These are phyloP conservation scores for Phialophora chinensis DNA, from an alignment of 2,329 filamentous ascomycete species.

Conservation along the genomic window DNA sequence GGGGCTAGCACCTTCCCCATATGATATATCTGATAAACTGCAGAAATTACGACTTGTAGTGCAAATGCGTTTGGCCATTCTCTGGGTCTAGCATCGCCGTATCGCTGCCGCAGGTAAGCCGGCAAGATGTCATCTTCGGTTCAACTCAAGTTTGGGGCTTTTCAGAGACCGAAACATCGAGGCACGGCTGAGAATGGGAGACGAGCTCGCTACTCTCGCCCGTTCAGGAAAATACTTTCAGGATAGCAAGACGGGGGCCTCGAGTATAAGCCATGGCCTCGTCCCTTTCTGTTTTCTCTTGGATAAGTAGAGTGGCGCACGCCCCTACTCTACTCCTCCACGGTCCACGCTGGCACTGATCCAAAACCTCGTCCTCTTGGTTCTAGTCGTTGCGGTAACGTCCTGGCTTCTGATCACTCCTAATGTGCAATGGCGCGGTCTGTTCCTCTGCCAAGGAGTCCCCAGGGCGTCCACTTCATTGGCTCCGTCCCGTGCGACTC, in stretches of 20 bases:
- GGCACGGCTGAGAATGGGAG: not conserved
- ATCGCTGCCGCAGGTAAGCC: not conserved
- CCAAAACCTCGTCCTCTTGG: too few relatives aligned
- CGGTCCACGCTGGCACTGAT: too few relatives aligned
- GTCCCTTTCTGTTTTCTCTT: too few relatives aligned
- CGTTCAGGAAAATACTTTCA: too few relatives aligned
- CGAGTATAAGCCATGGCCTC: too few relatives aligned
- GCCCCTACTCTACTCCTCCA: too few relatives aligned
- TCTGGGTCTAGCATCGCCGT: not conserved
- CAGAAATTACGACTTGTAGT: not conserved
- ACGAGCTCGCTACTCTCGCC: not conserved
- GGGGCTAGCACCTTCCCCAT: not conserved
- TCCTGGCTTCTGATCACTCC: too few relatives aligned
- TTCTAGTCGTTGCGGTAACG: too few relatives aligned
- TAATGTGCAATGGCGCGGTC: too few relatives aligned
- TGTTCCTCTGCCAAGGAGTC: not conserved
- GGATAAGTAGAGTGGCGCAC: too few relatives aligned
- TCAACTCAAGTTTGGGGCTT: not conserved
- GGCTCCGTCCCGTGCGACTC: conserved; percentile 48
- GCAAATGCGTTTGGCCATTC: not conserved
- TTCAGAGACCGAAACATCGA: not conserved
- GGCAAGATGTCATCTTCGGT: not conserved
- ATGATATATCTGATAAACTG: not conserved
- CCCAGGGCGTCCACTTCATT: conserved; percentile 40
- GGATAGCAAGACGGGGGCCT: not conserved